Evolutionary conservation across 306 rosid species (phyloP).

Genomic region (Malus sylvestris): DNA sequence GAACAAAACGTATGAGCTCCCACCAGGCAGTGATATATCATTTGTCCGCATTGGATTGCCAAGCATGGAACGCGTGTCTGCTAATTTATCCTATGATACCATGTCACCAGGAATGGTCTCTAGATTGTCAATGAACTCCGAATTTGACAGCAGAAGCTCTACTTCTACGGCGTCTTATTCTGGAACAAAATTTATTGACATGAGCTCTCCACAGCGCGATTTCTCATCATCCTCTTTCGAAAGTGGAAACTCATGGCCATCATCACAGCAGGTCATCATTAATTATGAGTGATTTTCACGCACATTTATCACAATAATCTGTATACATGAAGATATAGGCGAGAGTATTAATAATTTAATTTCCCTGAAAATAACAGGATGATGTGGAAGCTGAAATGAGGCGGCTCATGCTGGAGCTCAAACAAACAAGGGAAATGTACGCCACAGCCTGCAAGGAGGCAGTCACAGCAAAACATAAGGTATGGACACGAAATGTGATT

Average conservation of each 20-base stretch:
- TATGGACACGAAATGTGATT: not conserved
- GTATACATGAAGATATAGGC: not conserved
- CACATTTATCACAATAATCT: not conserved
- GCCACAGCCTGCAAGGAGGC: slow-evolving; percentile 82
- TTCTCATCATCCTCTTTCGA: slow-evolving; percentile 41
- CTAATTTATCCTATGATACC: slow-evolving; percentile 27
- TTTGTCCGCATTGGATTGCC: slow-evolving; percentile 62
- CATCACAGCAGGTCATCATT: slow-evolving; percentile 16
- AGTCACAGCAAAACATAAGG: slow-evolving; percentile 54
- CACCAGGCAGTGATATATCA: slow-evolving; percentile 55
- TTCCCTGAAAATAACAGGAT: slow-evolving; percentile 36
- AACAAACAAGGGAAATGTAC: slow-evolving; percentile 87
- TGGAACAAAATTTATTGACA: slow-evolving; percentile 40
- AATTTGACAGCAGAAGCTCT: slow-evolving; percentile 35
- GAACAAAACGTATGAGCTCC: slow-evolving; percentile 37
- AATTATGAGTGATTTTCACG: not conserved
- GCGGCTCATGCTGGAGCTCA: slow-evolving; percentile 70
- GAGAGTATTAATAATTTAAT: not conserved
- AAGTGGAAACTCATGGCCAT: slow-evolving; percentile 24
- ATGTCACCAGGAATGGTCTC: slow-evolving; percentile 20
- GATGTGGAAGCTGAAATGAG: slow-evolving; percentile 86
- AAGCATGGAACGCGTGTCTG: slow-evolving; percentile 39
- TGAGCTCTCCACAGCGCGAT: slow-evolving; percentile 8
- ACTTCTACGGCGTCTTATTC: slow-evolving; percentile 29
- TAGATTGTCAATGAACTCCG: slow-evolving; percentile 39